phyloP scores from a whole-genome alignment of 805 yeast genomes.

The Lachancea dasiensis region DNA sequence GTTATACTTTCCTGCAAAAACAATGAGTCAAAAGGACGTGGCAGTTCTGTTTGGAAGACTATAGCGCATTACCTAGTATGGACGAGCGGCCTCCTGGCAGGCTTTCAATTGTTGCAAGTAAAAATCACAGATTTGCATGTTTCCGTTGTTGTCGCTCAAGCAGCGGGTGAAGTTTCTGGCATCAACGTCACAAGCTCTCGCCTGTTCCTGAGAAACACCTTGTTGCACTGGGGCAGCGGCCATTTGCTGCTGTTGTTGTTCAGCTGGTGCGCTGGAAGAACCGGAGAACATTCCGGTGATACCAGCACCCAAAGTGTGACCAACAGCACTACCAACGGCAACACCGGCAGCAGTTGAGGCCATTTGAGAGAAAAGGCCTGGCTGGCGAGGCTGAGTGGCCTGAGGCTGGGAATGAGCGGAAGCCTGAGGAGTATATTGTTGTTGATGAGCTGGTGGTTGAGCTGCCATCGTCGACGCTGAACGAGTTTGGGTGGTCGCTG shows the following conservation, averaged over 20 bases:
- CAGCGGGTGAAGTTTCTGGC: conserved; percentile 95
- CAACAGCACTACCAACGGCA: conserved; percentile 96
- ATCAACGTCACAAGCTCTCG: conserved; percentile 75
- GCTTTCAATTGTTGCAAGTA: conserved; percentile 96
- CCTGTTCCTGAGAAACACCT: conserved; percentile 36
- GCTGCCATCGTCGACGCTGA: conserved; percentile 75
- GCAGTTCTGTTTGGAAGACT: no score
- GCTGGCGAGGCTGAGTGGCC: conserved; percentile 50
- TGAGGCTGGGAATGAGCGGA: conserved; percentile 43
- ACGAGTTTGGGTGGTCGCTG: conserved; percentile 53
- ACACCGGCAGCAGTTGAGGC: conserved; percentile 99
- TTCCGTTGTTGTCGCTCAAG: conserved; percentile 87
- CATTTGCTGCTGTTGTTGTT: conserved; percentile 38
- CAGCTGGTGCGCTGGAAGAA: conserved; percentile 45
- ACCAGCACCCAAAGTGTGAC: conserved; percentile 96
- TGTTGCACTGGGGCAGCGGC: conserved; percentile 33
- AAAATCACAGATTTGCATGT: conserved; percentile 95
- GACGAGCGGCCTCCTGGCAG: conserved; percentile 89
- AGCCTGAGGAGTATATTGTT: conserved; percentile 23
- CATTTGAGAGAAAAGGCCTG: conserved; percentile 95
- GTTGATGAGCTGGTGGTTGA: conserved; percentile 41
- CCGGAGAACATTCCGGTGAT: conserved; percentile 86
- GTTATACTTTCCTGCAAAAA: neutral
- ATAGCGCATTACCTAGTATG: conserved; percentile 46
- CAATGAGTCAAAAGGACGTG: neutral